Base-by-base conservation (phyloP, 768 basidiomycete genomes). In the Suillus americanus region DNA sequence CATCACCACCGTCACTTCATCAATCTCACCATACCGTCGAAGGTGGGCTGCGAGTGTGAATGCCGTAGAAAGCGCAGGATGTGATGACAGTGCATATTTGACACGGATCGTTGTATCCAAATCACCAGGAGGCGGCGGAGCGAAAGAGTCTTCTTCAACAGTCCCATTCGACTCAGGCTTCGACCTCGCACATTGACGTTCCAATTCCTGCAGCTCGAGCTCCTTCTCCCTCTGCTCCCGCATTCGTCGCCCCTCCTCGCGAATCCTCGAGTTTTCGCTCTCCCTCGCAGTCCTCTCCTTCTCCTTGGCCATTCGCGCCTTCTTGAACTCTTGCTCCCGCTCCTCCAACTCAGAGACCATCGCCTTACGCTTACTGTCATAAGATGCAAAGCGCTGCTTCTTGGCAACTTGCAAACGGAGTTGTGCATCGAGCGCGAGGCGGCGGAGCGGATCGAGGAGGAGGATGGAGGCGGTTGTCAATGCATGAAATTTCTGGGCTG, bases 401-500 rank as follows among this genome's bases (percentile, higher is more conserved):
- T 86, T 83, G 0, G 92, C 91, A 46, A 85, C 82, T 64, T 89
- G 86, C 2, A 89, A 74, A 48, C 89, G 87, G n/a, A 90, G 76
- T 71, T 90, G 91, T 2, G 91, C 90, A 71, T 95, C 91, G 62
- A 95, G 80, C 0, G 90, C 92, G 48, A 93, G 80, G 23, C 91
- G 86, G 43, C 89, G 86, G 38, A 91, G 76, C 5, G 92, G 92
- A 69, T 94, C 93, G 63, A 94, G 88, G 7, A 95, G 80, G 2
- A 93, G 80, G 73, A 93, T 89, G 69, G 92, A 90, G 0, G 92
- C 91, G 65, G 87, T 86, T 62, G 89, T 94, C 57, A 95, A 84
- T 63, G 91, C 91, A 72, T 95, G 92, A 71, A 95, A 94, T 72
- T 92, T 90, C 63, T 87, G 83, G 2, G 90, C 90, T 86, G 64